These are phyloP conservation scores for Solanum lycopersicoides DNA, from an alignment of 257 asterid species.

Conservation along the genomic window DNA sequence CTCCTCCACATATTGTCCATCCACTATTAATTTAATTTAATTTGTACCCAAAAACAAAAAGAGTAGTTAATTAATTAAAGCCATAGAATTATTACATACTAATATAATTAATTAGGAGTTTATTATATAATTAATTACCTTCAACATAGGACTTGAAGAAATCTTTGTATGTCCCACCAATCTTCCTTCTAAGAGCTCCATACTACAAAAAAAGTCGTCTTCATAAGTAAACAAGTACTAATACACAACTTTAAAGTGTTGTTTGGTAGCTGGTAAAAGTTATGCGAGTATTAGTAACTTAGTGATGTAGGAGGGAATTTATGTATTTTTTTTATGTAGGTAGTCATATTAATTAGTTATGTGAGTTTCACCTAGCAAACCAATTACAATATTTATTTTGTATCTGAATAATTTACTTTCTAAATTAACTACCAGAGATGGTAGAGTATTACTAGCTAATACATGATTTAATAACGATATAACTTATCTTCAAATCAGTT, in stretches of 20 bases:
- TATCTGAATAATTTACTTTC: too few relatives aligned
- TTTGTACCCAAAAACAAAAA: background rate
- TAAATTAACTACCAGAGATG: too few relatives aligned
- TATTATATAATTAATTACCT: slow-evolving; percentile 32
- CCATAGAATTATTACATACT: background rate
- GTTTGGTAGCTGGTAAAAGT: background rate
- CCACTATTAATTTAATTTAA: slow-evolving; percentile 31
- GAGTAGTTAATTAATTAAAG: background rate
- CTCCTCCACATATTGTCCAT: slow-evolving; percentile 85
- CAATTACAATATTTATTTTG: too few relatives aligned
- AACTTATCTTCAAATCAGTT: background rate
- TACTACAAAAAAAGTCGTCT: slow-evolving; percentile 28
- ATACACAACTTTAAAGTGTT: too few relatives aligned
- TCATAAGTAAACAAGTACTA: background rate
- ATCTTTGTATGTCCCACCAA: slow-evolving; percentile 95
- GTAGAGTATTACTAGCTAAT: too few relatives aligned
- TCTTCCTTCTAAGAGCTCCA: slow-evolving; percentile 95
- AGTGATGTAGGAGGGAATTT: background rate
- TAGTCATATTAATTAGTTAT: background rate
- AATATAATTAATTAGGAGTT: background rate
- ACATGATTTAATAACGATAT: too few relatives aligned
- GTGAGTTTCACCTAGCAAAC: too few relatives aligned
- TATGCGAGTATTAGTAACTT: background rate
- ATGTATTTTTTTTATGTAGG: background rate
- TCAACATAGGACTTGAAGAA: slow-evolving; percentile 96